These are phyloP conservation scores for Raddia distichophylla DNA, from an alignment of 176 grass and related monocot genomes.

Conservation along the genomic window DNA sequence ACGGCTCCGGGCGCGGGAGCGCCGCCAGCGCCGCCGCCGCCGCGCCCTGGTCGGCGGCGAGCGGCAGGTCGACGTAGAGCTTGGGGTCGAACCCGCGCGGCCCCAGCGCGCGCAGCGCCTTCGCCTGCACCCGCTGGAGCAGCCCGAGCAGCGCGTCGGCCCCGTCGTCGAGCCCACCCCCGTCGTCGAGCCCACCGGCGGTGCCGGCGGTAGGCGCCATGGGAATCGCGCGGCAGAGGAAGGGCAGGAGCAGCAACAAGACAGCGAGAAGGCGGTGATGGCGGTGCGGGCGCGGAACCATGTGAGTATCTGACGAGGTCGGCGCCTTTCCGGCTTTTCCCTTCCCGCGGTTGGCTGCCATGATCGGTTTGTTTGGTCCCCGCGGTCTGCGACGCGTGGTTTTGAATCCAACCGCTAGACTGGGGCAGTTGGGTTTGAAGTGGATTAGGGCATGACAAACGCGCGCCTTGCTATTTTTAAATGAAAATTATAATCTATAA, in stretches of 20 bases:
- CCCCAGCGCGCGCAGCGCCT: slow-evolving; percentile 56
- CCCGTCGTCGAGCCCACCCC: not conserved
- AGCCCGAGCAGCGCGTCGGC: slow-evolving; percentile 57
- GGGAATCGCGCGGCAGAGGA: not conserved
- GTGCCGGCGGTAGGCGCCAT: slow-evolving; percentile 10
- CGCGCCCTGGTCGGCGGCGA: slow-evolving; percentile 45
- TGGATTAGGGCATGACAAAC: too few relatives aligned
- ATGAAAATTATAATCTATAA: too few relatives aligned
- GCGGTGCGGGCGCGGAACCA: slow-evolving; percentile 4
- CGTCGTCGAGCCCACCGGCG: not conserved
- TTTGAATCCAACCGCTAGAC: too few relatives aligned
- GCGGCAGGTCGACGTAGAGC: slow-evolving; percentile 86
- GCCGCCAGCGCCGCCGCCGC: slow-evolving; percentile 49
- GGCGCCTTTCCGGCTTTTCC: not conserved
- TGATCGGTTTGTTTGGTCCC: too few relatives aligned
- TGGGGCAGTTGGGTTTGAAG: not conserved
- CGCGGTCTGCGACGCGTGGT: too few relatives aligned
- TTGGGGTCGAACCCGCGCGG: slow-evolving; percentile 77
- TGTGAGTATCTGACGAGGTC: not conserved
- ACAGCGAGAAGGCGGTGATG: not conserved
- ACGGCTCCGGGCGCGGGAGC: slow-evolving; percentile 33
- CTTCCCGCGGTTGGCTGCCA: not conserved
- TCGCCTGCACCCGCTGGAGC: slow-evolving; percentile 75
- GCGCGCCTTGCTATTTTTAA: too few relatives aligned
- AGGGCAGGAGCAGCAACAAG: not conserved